A percentile compares a stretch with the other conserved stretches of the same genome.
These are phyloP conservation scores for Beauveria pseudobassiana DNA, from an alignment of 2,329 filamentous ascomycete genomes.

Conservation along the genomic window DNA sequence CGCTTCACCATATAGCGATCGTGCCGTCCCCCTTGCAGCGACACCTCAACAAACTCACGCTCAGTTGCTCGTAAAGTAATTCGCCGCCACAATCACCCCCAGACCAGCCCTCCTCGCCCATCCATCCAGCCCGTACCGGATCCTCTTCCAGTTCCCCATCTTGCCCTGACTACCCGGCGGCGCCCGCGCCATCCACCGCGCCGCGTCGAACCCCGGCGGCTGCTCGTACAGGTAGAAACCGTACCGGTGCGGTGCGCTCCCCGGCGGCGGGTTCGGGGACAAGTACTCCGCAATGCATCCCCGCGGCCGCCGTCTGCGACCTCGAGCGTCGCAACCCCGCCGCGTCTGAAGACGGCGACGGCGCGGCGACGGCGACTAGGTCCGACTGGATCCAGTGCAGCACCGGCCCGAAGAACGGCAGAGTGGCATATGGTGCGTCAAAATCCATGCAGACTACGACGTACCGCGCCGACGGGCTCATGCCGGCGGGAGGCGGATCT, in stretches of 20 bases:
- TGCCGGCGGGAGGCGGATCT: not conserved
- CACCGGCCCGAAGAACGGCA: slow-evolving; percentile 34
- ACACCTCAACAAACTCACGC: no score
- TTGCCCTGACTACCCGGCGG: slow-evolving; percentile 28
- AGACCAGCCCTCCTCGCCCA: slow-evolving; percentile 40
- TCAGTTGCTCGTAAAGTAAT: slow-evolving; percentile 5
- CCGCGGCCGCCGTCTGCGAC: slow-evolving; percentile 2
- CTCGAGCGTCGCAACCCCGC: not conserved
- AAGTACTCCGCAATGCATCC: slow-evolving; percentile 33
- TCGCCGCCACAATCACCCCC: slow-evolving; percentile 24
- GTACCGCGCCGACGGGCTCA: not conserved
- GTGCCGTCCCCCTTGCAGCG: no score
- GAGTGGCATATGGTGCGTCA: slow-evolving; percentile 38
- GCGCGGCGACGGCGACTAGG: slow-evolving; percentile 13
- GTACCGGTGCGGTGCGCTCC: slow-evolving; percentile 40
- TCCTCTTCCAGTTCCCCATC: slow-evolving; percentile 28
- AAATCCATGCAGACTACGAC: slow-evolving; percentile 29
- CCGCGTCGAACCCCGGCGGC: slow-evolving; percentile 19
- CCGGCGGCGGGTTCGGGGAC: slow-evolving; percentile 36
- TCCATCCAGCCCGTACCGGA: slow-evolving; percentile 34
- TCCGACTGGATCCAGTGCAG: slow-evolving; percentile 41
- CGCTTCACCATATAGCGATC: no score
- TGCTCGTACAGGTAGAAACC: slow-evolving; percentile 42
- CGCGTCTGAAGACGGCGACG: not conserved
- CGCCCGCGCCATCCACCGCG: slow-evolving; percentile 19